phyloP scores from a whole-genome alignment of 345 rosid species.

The Chamaenerion angustifolium region DNA sequence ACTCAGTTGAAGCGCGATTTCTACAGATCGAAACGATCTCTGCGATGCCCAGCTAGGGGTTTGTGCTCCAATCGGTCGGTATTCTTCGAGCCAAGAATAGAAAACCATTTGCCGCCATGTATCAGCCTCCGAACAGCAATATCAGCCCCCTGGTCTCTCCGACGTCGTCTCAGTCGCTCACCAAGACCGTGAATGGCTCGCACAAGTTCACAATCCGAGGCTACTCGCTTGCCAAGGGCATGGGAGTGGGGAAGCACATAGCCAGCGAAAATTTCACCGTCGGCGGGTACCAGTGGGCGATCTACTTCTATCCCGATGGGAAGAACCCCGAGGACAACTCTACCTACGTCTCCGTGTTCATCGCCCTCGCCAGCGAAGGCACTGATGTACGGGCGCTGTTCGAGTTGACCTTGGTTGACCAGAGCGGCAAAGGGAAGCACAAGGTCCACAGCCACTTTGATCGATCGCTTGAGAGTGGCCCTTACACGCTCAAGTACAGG shows the following conservation, averaged over 20 bases:
- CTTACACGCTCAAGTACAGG: slow-evolving; percentile 81
- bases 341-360: slow-evolving; percentile 70
- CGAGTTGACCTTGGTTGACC: slow-evolving; percentile 69
- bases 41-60: too few species aligned
- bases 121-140: slow-evolving; percentile 5
- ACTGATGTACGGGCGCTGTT: slow-evolving; percentile 83
- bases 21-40: too few species aligned
- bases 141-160: slow-evolving; percentile 29
- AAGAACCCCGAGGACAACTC: slow-evolving; percentile 80
- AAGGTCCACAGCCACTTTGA: slow-evolving; percentile 89
- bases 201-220: slow-evolving; percentile 77
- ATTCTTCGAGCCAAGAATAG: background rate
- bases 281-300: slow-evolving; percentile 82
- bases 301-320: slow-evolving; percentile 85
- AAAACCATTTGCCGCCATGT: slow-evolving; percentile 3
- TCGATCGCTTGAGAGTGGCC: slow-evolving; percentile 84
- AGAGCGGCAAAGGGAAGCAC: slow-evolving; percentile 75
- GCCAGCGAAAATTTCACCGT: slow-evolving; percentile 82
- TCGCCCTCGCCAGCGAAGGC: slow-evolving; percentile 91
- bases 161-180: slow-evolving; percentile 61
- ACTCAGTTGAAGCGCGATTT: too few species aligned
- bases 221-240: slow-evolving; percentile 78
- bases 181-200: slow-evolving; percentile 77
- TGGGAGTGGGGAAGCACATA: slow-evolving; percentile 86
- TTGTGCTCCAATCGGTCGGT: too few species aligned